phyloP scores from a whole-genome alignment of 306 rosid species.

The Ammopiptanthus mongolicus region DNA sequence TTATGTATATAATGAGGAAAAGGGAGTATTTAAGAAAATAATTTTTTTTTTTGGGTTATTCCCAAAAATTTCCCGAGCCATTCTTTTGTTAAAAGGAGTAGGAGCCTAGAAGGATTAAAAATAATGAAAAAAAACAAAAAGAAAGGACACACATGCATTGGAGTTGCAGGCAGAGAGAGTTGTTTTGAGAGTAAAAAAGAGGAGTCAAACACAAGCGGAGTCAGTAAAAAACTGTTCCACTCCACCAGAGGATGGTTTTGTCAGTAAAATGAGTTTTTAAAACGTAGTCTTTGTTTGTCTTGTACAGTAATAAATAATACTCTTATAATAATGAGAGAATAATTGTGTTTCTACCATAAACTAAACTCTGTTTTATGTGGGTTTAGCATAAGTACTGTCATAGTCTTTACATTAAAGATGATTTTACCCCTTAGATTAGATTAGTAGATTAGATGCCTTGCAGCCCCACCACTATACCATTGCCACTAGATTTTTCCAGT shows the following conservation, averaged over 20 bases:
- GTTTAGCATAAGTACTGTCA: conserved; percentile 33
- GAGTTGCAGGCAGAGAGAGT: neutral
- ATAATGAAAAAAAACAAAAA: neutral
- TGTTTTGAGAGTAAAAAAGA: conserved; percentile 45
- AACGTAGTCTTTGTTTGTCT: neutral
- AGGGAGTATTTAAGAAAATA: too few species aligned
- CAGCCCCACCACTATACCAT: neutral
- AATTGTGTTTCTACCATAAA: conserved; percentile 32
- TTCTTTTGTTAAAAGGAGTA: neutral
- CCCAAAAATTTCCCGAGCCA: too few species aligned
- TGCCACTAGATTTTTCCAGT: conserved; percentile 16
- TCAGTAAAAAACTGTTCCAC: conserved; percentile 26
- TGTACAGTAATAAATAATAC: neutral
- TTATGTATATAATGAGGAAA: too few species aligned
- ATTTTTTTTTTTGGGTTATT: too few species aligned
- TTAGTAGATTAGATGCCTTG: neutral
- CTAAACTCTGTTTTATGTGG: neutral
- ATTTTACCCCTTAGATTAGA: conserved; percentile 6
- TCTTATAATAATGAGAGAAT: conserved; percentile 32
- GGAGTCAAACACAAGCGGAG: conserved; percentile 46
- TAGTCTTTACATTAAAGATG: conserved; percentile 15
- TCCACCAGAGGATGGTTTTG: conserved; percentile 20
- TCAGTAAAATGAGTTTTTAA: neutral
- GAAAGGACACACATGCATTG: neutral
- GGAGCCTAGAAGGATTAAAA: conserved; percentile 11